Evolutionary conservation across 2,329 filamentous ascomycete genomes (phyloP).

Genomic region (Venturia effusa): DNA sequence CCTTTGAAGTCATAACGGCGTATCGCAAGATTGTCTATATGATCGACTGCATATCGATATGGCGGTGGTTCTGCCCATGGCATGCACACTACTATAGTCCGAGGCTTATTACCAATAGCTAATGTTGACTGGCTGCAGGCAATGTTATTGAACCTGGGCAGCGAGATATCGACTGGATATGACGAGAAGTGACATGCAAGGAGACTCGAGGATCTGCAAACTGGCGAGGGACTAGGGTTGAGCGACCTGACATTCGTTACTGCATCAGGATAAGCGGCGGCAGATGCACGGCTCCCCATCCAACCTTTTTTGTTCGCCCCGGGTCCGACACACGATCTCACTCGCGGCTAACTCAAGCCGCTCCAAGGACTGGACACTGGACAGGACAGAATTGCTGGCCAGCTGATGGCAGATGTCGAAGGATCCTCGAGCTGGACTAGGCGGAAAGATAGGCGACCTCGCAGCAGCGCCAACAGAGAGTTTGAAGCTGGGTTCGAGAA

Average conservation of each 20-base stretch:
- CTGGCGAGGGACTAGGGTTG: background rate
- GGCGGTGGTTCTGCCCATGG: background rate
- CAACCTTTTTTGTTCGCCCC: background rate
- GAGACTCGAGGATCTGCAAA: background rate
- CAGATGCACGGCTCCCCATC: background rate
- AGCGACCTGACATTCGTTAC: background rate
- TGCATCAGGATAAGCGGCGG: background rate
- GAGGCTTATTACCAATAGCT: background rate
- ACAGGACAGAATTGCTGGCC: background rate
- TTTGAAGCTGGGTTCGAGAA: background rate
- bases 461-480: background rate
- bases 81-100: background rate
- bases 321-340: background rate
- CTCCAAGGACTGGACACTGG: too few relatives aligned
- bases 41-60: background rate
- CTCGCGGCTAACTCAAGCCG: background rate
- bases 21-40: background rate
- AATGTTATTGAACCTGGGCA: background rate
- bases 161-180: background rate
- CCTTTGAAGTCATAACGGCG: background rate
- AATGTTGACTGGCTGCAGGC: background rate
- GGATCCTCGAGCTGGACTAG: background rate
- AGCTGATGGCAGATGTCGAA: background rate
- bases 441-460: background rate
- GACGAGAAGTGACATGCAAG: slow-evolving; percentile 1